These are phyloP conservation scores for Euphrasia confusa DNA, from an alignment of 257 asterid genomes.

Conservation along the genomic window DNA sequence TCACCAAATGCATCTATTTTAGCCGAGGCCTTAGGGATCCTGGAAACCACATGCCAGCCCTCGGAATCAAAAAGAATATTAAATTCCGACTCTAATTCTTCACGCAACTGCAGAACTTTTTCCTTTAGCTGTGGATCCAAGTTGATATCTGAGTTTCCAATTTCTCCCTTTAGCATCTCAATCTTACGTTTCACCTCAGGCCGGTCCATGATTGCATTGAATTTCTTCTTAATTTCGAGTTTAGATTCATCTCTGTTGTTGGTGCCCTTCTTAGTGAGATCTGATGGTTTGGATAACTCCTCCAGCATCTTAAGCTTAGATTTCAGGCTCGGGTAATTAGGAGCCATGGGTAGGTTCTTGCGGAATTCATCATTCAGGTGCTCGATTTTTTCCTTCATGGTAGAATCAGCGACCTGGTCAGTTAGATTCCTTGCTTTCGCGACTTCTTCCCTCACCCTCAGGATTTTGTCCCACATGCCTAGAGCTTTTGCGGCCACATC, in stretches of 20 bases:
- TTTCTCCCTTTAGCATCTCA: conserved; percentile 53
- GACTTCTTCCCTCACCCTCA: conserved; percentile 53
- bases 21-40: conserved; percentile 29
- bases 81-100: conserved; percentile 51
- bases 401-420: conserved; percentile 42
- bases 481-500: conserved; percentile 62
- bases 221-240: conserved; percentile 48
- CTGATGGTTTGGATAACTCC: conserved; percentile 44
- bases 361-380: conserved; percentile 50
- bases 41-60: conserved; percentile 44
- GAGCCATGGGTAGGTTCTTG: conserved; percentile 52
- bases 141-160: conserved; percentile 38
- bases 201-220: conserved; percentile 39
- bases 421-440: conserved; percentile 47
- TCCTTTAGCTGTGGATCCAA: conserved; percentile 50
- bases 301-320: conserved; percentile 51
- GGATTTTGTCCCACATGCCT: conserved; percentile 53
- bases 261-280: conserved; percentile 31
- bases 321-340: conserved; percentile 54
- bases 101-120: conserved; percentile 44
- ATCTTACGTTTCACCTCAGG: conserved; percentile 55
- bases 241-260: conserved; percentile 36
- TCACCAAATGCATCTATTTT: conserved; percentile 42
- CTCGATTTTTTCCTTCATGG: conserved; percentile 53
- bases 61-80: conserved; percentile 39